Conservation (phyloP, 228 moss, liverwort and hornwort genomes). For the Sphagnum magellanicum region DNA sequence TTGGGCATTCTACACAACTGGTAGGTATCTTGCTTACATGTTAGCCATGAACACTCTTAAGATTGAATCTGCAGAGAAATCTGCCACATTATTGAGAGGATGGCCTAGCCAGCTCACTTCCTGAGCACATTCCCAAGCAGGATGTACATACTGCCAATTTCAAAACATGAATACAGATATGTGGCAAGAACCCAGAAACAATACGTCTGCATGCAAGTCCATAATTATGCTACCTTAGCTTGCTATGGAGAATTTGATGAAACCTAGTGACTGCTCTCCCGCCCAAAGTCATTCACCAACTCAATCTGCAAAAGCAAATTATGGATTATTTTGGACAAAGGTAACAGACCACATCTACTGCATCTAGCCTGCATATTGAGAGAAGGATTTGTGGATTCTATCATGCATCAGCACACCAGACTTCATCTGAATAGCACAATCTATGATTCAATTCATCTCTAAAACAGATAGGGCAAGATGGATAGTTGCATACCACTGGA, state of each 20-base stretch:
- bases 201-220: too few species aligned
- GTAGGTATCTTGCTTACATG: too few species aligned
- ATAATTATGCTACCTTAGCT: too few species aligned
- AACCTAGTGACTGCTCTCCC: slow-evolving; percentile 29
- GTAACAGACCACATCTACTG: neutral
- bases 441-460: neutral
- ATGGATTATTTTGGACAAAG: slow-evolving; percentile 2
- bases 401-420: neutral
- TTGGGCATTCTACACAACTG: too few species aligned
- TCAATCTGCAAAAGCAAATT: slow-evolving; percentile 25
- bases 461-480: neutral
- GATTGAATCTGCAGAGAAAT: too few species aligned
- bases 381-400: neutral
- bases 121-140: too few species aligned
- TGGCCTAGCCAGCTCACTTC: too few species aligned
- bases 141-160: too few species aligned
- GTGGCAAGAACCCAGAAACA: too few species aligned
- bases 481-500: slow-evolving; percentile 38
- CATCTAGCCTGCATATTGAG: neutral
- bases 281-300: slow-evolving; percentile 40
- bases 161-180: too few species aligned
- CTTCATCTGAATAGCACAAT: neutral
- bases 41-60: too few species aligned
- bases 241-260: neutral
- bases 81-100: too few species aligned